Base-by-base conservation (phyloP, 2,329 filamentous ascomycete genomes). In the Pseudogymnoascus sp. region DNA sequence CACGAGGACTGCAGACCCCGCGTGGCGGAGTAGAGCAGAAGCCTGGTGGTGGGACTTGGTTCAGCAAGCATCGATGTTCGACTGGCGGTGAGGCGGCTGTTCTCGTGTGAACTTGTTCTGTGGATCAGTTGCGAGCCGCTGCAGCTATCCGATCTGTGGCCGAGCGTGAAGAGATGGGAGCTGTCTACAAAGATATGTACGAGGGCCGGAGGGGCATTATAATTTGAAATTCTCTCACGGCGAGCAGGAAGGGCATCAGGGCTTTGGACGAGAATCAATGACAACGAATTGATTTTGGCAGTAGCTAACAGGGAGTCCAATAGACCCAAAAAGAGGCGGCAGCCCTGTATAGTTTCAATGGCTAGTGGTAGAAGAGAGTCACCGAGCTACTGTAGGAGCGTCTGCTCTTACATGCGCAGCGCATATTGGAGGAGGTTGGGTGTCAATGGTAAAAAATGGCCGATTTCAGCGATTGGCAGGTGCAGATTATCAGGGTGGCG, bases 91-190 rank as follows among this genome's bases (percentile, higher is more conserved):
- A 55, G 49, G 49, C 49, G 49, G 49, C 29, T 55, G 26, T 55
- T 55, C n/a, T 55, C n/a, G 49, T 55, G 26, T 55, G 49, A 55
- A 55, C 49, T 55, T 55, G 49, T 33, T 33, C 26, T 19, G 49
- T 55, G 49, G 49, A 55, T 12, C 49, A 55, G 49, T 55, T 33
- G 49, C 49, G 29, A 55, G 49, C 49, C n/a, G 29, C 29, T 55
- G 49, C 49, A 55, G 49, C n/a, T 55, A 55, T 55, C 49, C 49
- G 29, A 55, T 55, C 49, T 55, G 49, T 55, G 49, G 49, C 49
- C 49, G 49, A 55, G 29, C 49, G 49, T 19, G 49, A 33, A 19
- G 26, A 55, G 49, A n/a, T 55, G n/a, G 26, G 26, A 55, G 49
- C 4, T 55, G 29, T 52, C 49, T 55, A 33, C 49, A 55, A 55